phyloP scores from a whole-genome alignment of 2,329 filamentous ascomycete genomes.

The Daldinia sp. region DNA sequence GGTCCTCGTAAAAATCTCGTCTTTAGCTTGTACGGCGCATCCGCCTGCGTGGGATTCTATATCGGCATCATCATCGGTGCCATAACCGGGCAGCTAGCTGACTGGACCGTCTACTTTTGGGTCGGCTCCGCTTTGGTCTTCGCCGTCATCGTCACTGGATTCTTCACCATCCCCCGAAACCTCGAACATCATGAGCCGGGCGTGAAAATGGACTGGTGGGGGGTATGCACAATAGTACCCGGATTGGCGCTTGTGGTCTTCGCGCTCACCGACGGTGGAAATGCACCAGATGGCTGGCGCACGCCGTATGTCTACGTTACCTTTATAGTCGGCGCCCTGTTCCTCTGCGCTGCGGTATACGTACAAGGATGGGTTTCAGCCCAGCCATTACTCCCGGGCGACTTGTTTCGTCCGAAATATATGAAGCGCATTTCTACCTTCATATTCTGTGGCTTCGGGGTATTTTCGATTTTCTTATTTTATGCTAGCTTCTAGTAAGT shows the following conservation, averaged over 20 bases:
- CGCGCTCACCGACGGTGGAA: conserved; percentile 75
- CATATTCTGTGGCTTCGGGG: conserved; percentile 73
- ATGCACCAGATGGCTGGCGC: conserved; percentile 74
- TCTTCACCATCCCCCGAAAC: conserved; percentile 44
- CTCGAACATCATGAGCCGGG: conserved; percentile 44
- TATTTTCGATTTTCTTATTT: conserved; percentile 72
- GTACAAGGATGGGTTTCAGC: conserved; percentile 75
- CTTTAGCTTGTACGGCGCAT: conserved; percentile 64
- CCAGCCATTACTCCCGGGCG: conserved; percentile 73
- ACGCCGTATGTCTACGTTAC: conserved; percentile 76
- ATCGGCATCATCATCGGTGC: conserved; percentile 72
- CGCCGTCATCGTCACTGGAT: conserved; percentile 39
- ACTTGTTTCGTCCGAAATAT: conserved; percentile 73
- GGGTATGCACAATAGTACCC: conserved; percentile 66
- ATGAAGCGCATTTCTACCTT: conserved; percentile 70
- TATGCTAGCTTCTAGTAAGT: conserved; percentile 64
- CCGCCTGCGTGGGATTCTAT: conserved; percentile 64
- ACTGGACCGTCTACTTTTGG: conserved; percentile 75
- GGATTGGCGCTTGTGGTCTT: conserved; percentile 76
- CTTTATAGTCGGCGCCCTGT: conserved; percentile 67
- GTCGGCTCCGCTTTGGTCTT: conserved; percentile 59
- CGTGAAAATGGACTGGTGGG: conserved; percentile 74
- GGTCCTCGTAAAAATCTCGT: conserved; percentile 74
- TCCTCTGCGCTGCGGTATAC: conserved; percentile 69
- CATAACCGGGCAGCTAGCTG: conserved; percentile 63